Evolutionary conservation across 805 yeast species (phyloP), one percentile per base, ranked within the genome.

Genomic region (Kuraishia capsulata): DNA sequence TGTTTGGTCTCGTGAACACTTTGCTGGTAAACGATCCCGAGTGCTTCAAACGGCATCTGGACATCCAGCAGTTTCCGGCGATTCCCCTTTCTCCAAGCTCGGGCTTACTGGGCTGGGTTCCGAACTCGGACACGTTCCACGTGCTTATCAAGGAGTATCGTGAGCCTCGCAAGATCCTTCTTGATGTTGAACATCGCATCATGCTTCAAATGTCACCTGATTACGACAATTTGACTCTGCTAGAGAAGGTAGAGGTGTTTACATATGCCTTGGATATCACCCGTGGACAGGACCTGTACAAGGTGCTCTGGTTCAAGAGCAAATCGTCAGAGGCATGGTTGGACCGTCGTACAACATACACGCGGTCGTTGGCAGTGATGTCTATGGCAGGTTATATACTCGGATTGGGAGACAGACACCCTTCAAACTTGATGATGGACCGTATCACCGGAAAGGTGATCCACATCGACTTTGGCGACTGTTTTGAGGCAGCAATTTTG

Each of bases 201-300:
- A 89, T 90, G 96, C 62, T 87, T 29, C 97, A 90, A 57, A 90
- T 90, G 97, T 96, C 97, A 0, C 97, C 97, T 2, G 89, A 89
- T 55, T 92, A 85, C 60, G 98, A 92, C 47, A 82, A 78, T 44
- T 65, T 92, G 56, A 88, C 97, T 0, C 66, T 89, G 20, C 62
- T 92, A 43, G 95, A 94, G 51, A 90, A 92, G 59, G 90, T 94
- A 32, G 99, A 92, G 59, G 97, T 92, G 4, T 94, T 92, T 65
- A 86, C 96, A 0, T 88, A 90, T 52, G 96, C 98, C 0, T 64
- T 92, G 49, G 96, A 90, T 54, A 89, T 88, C 54, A 90, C 98
- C 0, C 70, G 95, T 50, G 97, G 98, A 1, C 97, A 92, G 59
- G 99, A 92, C 60, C 66, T 92, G 47, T 90, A 92, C 62, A 83